Evolutionary conservation across 257 asterid genomes (phyloP).

Genomic region (Nicotiana paniculata): DNA sequence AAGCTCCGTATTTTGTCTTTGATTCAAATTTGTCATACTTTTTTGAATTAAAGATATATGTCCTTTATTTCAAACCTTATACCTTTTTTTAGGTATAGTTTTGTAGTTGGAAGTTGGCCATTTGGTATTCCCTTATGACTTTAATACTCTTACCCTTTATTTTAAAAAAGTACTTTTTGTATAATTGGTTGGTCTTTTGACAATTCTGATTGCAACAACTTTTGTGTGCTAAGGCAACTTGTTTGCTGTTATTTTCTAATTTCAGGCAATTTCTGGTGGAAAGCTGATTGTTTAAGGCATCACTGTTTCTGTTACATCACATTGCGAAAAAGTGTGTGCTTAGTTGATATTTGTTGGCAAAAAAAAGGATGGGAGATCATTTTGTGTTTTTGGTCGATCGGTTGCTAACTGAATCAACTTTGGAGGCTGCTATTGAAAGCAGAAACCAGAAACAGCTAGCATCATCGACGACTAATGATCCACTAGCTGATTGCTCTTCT

Average conservation of each 20-base stretch:
- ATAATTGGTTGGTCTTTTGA: background rate
- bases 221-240: background rate
- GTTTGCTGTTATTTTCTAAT: background rate
- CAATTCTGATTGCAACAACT: background rate
- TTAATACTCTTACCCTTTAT: background rate
- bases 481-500: constrained; percentile 22
- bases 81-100: constrained; percentile 6
- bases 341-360: background rate
- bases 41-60: background rate
- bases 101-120: background rate
- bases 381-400: constrained; percentile 93
- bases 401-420: constrained; percentile 84
- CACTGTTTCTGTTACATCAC: background rate
- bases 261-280: constrained; percentile 10
- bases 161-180: background rate
- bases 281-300: constrained; percentile 5
- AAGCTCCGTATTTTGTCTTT: background rate
- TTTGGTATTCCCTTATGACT: constrained; percentile 6
- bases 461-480: constrained; percentile 22
- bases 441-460: constrained; percentile 35
- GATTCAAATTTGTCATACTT: background rate
- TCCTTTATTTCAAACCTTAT: constrained; percentile 15
- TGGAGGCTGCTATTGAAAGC: constrained; percentile 89
- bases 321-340: background rate
- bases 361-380: constrained; percentile 76